Evolutionary conservation across 2,329 filamentous ascomycete genomes (phyloP).

Genomic region (Microsporum ferrugineum): DNA sequence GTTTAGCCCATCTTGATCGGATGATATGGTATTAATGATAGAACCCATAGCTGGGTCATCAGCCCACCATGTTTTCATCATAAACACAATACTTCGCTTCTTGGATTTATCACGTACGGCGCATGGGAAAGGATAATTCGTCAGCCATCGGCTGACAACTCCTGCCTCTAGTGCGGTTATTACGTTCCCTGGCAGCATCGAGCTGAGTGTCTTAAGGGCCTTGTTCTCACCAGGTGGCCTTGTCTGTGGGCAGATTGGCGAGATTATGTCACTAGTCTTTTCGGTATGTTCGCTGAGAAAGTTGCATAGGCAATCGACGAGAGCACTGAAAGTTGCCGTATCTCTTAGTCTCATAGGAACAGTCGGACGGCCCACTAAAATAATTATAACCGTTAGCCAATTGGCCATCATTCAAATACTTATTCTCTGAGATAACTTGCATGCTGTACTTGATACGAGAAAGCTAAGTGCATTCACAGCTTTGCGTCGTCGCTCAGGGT

Average conservation of each 20-base stretch:
- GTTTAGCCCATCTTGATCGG: constrained; percentile 29
- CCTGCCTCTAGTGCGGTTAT: constrained; percentile 48
- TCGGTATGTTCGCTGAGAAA: constrained; percentile 30
- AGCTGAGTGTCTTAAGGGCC: constrained; percentile 45
- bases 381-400: neutral
- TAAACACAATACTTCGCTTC: constrained; percentile 29
- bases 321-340: constrained; percentile 26
- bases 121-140: constrained; percentile 57
- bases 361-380: constrained; percentile 27
- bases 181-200: constrained; percentile 49
- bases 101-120: constrained; percentile 40
- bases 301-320: constrained; percentile 34
- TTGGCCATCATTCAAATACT: neutral
- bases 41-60: constrained; percentile 36
- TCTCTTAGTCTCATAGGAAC: constrained; percentile 27
- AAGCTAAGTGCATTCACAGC: constrained; percentile 36
- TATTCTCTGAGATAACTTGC: constrained; percentile 19
- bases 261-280: constrained; percentile 25
- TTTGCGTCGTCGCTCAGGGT: constrained; percentile 27
- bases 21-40: constrained; percentile 31
- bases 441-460: constrained; percentile 30
- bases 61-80: constrained; percentile 32
- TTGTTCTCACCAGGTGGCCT: constrained; percentile 34
- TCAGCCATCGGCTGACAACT: constrained; percentile 64
- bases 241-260: constrained; percentile 30